A percentile compares a stretch with the other conserved stretches of the same genome.
phyloP scores from a whole-genome alignment of 768 basidiomycete genomes.

The Macrolepiota albuminosa region DNA sequence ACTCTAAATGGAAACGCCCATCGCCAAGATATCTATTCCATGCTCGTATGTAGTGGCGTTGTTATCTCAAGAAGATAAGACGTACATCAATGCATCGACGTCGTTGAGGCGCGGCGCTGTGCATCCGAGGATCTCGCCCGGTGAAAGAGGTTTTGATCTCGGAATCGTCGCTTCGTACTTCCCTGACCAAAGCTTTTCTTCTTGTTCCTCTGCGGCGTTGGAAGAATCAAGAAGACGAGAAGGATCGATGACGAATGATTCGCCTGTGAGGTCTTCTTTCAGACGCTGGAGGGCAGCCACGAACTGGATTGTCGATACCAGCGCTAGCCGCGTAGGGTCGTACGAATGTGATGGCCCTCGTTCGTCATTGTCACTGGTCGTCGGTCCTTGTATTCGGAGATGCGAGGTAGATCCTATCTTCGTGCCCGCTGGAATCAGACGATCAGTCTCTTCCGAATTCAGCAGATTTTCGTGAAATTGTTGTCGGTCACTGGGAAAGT shows the following conservation, averaged over 20 bases:
- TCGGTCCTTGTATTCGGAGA: conserved; percentile 57
- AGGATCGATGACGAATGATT: conserved; percentile 22
- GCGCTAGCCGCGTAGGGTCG: conserved; percentile 66
- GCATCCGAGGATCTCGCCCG: conserved; percentile 96
- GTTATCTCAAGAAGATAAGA: conserved; percentile 6
- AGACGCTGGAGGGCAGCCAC: conserved; percentile 87
- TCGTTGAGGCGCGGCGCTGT: conserved; percentile 78
- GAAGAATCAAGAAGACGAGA: conserved; percentile 9
- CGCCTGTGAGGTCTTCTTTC: conserved; percentile 66
- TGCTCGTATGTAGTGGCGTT: background rate
- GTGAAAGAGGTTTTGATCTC: conserved; percentile 86
- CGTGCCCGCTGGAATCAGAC: conserved; percentile 35
- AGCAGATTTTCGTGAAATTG: conserved; percentile 63
- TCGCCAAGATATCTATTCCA: conserved; percentile 85
- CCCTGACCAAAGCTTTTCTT: conserved; percentile 43
- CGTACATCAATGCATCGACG: conserved; percentile 90
- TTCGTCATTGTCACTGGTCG: conserved; percentile 7
- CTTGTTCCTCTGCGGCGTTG: background rate
- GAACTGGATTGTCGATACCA: conserved; percentile 98
- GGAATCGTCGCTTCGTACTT: conserved; percentile 77
- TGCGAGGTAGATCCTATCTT: conserved; percentile 47
- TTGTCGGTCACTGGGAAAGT: conserved; percentile 76
- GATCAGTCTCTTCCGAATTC: conserved; percentile 44
- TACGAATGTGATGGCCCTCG: conserved; percentile 13
- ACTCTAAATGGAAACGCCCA: conserved; percentile 96